Evolutionary conservation across 2,329 filamentous ascomycete genomes (phyloP), one percentile per base, ranked within the genome.

Genomic region (Aspergillus candidus): DNA sequence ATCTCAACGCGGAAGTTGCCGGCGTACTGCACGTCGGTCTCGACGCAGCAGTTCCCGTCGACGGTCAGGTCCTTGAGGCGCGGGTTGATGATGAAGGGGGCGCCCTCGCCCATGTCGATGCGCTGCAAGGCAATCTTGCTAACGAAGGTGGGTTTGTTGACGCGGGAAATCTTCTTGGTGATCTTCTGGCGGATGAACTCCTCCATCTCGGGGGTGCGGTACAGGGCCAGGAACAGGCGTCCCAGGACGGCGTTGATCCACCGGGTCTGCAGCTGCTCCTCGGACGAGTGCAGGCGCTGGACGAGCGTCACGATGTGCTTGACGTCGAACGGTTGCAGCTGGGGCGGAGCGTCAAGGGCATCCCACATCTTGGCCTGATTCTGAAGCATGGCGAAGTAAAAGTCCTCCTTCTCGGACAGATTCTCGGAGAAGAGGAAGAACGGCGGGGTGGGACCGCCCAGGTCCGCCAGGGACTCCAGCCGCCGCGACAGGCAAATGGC

Each of bases 401-500:
- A 97, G 63, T 98, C 93, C 66, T 98, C 93, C 66, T 98, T 98
- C 37, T 93, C 88, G 0, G 90, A 95, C 63, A 88, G 88, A 59
- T 94, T 95, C 54, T 97, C 89, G 0, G 88, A 94, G 66, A 97
- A 98, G 4, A 98, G 74, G 60, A 83, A 97, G 69, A 96, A 97
- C 0, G 93, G 89, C 54, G 87, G 90, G 6, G 87, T 83, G 3
- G 77, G 60, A 30, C 78, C 75, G 3, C 75, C 70, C 22, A 75
- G 56, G 30, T 83, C 79, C 18, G 71, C 69, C 18, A 72, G 72
- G 22, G 66, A 66, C 29, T 77, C 73, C 30, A 69, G 63, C 57
- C 79, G 84, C 54, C 88, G 78, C n/a, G 80, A 79, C 29, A 96
- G 73, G 54, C 87, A 83, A 43, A 96, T 82, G 40, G 90, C 89